Evolutionary conservation across 2,329 filamentous ascomycete genomes (phyloP).

Genomic region (Nemania diffusa): DNA sequence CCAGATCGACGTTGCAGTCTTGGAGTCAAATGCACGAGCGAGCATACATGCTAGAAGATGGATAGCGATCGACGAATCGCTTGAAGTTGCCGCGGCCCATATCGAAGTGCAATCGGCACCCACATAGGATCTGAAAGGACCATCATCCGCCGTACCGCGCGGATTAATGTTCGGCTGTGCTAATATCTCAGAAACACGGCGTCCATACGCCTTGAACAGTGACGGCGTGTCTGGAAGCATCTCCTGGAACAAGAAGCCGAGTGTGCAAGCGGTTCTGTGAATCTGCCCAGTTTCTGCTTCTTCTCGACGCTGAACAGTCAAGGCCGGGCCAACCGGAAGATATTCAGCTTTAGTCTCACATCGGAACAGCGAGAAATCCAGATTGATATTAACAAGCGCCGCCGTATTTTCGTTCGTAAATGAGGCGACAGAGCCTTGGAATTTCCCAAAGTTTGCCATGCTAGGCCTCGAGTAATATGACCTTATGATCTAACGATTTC

Average conservation of each 20-base stretch:
- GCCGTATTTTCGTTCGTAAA: conserved; percentile 14
- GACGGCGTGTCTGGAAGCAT: conserved; percentile 1
- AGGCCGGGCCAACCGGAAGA: conserved; percentile 7
- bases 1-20: conserved; percentile 51
- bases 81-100: conserved; percentile 49
- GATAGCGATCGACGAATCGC: conserved; percentile 40
- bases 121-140: conserved; percentile 14
- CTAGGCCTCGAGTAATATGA: not conserved
- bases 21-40: conserved; percentile 45
- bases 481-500: not conserved
- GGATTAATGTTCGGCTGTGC: conserved; percentile 20
- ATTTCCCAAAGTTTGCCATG: conserved; percentile 2
- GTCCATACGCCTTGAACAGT: conserved; percentile 18
- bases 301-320: conserved; percentile 7
- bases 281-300: conserved; percentile 19
- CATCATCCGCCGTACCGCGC: conserved; percentile 4
- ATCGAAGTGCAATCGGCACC: conserved; percentile 44
- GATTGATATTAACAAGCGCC: conserved; percentile 17
- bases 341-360: conserved; percentile 17
- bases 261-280: conserved; percentile 22
- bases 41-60: conserved; percentile 51
- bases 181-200: conserved; percentile 12
- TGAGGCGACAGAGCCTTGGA: conserved; percentile 2
- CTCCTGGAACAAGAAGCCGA: conserved; percentile 20
- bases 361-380: conserved; percentile 16